Percentiles rank a stretch among this genome's conserved stretches.
Evolutionary conservation across 805 yeast genomes (phyloP).

Genomic region (Metschnikowia henanensis): DNA sequence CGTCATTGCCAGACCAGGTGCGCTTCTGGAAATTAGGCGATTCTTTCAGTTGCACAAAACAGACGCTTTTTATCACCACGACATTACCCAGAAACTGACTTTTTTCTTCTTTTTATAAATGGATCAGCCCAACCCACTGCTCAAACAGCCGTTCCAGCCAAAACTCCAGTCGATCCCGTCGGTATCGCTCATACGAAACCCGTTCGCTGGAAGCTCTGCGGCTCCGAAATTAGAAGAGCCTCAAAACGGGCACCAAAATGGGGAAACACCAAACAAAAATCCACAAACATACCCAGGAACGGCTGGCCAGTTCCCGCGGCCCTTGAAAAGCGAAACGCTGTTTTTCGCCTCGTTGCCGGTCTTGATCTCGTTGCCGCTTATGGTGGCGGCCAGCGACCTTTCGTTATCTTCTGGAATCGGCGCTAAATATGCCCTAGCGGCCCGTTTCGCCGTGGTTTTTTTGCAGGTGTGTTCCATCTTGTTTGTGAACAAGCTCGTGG

Average conservation of each 20-base stretch:
- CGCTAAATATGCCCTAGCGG: conserved; percentile 5
- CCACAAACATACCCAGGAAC: background rate
- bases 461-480: conserved; percentile 24
- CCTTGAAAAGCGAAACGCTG: conserved; percentile 3
- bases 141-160: conserved; percentile 12
- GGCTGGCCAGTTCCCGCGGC: background rate
- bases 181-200: conserved; percentile 6
- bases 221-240: background rate
- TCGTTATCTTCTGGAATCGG: conserved; percentile 11
- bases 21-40: background rate
- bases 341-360: conserved; percentile 31
- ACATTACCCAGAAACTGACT: background rate
- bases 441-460: conserved; percentile 17
- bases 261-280: background rate
- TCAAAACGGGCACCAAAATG: background rate
- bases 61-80: background rate
- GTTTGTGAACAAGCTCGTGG: conserved; percentile 18
- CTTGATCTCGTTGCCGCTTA: conserved; percentile 32
- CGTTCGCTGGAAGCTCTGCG: conserved; percentile 3
- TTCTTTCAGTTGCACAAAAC: background rate
- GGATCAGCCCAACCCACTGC: conserved; percentile 4
- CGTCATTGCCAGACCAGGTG: background rate
- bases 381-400: conserved; percentile 27
- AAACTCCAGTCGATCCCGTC: conserved; percentile 16
- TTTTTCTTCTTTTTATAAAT: background rate